These are phyloP conservation scores for Phoma herbarum DNA, from an alignment of 2,329 filamentous ascomycete genomes.

Conservation along the genomic window DNA sequence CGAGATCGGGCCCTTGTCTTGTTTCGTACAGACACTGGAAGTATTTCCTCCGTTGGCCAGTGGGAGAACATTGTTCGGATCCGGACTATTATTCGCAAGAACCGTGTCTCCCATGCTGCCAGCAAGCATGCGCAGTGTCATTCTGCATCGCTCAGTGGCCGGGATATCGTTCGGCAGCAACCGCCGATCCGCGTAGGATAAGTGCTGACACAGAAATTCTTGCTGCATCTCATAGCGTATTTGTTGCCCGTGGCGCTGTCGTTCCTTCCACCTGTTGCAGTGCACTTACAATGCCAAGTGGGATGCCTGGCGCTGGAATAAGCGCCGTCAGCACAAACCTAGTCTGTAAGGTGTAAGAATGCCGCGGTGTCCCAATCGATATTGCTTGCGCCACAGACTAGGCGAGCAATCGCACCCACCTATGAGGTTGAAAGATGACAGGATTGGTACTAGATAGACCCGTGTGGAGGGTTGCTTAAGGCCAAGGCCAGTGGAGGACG, in stretches of 20 bases:
- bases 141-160: not conserved
- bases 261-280: not conserved
- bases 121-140: not conserved
- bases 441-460: not conserved
- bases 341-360: not conserved
- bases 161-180: not conserved
- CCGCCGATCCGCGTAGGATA: not conserved
- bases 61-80: not conserved
- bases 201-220: not conserved
- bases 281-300: not conserved
- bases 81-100: not conserved
- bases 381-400: not conserved
- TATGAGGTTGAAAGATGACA: not conserved
- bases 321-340: not conserved
- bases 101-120: not conserved
- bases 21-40: not conserved
- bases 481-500: not conserved
- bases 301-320: constrained; percentile 1
- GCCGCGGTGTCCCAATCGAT: not conserved
- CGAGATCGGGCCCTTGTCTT: not conserved
- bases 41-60: not conserved
- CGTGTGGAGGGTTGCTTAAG: not conserved
- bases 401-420: not conserved
- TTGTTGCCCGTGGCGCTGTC: not conserved
- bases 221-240: not conserved